Percentiles rank a stretch among this genome's conserved stretches.
These are phyloP conservation scores for Ilex paraguariensis DNA, from an alignment of 305 asterid genomes.

Conservation along the genomic window DNA sequence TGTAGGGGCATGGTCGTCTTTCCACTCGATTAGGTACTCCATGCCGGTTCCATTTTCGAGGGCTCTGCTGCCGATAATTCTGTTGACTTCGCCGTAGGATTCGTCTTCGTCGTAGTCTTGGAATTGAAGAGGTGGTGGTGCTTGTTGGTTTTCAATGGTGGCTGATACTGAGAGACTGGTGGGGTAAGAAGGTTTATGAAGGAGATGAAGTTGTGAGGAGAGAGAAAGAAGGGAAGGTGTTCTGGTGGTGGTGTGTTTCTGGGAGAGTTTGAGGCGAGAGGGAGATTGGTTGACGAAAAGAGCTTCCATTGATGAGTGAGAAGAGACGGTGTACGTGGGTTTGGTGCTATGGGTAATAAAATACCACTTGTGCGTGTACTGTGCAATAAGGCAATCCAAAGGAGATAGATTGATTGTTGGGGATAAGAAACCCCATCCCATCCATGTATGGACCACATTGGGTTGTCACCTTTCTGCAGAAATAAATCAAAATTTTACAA, in stretches of 20 bases:
- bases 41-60: conserved; percentile 44
- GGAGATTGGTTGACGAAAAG: conserved; percentile 28
- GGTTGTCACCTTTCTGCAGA: no score
- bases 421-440: conserved; percentile 24
- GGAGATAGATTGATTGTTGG: background rate
- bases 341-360: background rate
- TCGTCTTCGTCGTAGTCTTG: conserved; percentile 56
- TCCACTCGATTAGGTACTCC: conserved; percentile 94
- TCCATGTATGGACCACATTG: background rate
- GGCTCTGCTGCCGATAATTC: conserved; percentile 75
- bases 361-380: no score
- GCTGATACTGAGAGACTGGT: conserved; percentile 37
- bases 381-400: background rate
- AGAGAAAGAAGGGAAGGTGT: conserved; percentile 14
- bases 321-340: background rate
- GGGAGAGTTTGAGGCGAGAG: conserved; percentile 63
- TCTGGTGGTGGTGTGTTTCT: conserved; percentile 7
- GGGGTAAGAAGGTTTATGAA: conserved; percentile 19
- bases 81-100: conserved; percentile 71
- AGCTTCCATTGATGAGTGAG: conserved; percentile 25
- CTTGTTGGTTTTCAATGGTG: conserved; percentile 34
- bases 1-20: conserved; percentile 84
- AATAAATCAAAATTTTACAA: no score
- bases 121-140: conserved; percentile 22
- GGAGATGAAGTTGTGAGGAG: conserved; percentile 24